phyloP scores from a whole-genome alignment of 106 monocot species.

The Dioscorea zingiberensis region DNA sequence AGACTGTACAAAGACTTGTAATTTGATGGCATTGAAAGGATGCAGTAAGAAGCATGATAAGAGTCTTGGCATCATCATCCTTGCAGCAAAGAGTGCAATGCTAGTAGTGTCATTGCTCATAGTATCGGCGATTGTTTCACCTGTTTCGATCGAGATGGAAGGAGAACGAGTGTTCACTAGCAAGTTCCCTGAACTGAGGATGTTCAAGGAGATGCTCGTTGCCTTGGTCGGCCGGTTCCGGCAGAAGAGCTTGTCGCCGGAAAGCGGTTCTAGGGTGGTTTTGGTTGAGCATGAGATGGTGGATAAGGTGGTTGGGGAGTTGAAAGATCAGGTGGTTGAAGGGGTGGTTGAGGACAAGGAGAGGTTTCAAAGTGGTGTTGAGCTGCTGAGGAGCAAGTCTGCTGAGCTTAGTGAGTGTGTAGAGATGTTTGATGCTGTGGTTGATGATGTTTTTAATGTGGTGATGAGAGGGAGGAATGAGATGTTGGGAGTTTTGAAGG shows the following conservation, averaged over 20 bases:
- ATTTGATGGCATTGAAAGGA: background rate
- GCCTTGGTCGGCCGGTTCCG: conserved; percentile 13
- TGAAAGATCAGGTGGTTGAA: conserved; percentile 16
- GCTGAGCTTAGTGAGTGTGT: conserved; percentile 35
- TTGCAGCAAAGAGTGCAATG: conserved; percentile 37
- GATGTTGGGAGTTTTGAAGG: conserved; percentile 29
- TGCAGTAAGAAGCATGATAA: conserved; percentile 6
- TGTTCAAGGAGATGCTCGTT: conserved; percentile 17
- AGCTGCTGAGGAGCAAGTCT: conserved; percentile 36
- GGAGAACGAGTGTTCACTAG: background rate
- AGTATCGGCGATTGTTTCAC: conserved; percentile 27
- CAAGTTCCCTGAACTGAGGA: conserved; percentile 20
- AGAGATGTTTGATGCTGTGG: conserved; percentile 39
- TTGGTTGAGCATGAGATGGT: conserved; percentile 37
- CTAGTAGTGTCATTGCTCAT: conserved; percentile 27
- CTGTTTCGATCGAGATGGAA: conserved; percentile 13
- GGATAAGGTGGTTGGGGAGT: conserved; percentile 20
- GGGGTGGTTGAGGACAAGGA: conserved; percentile 9
- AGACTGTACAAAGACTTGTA: too few relatives aligned
- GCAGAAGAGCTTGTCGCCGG: conserved; percentile 1
- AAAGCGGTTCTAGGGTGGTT: background rate
- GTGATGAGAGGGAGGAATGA: conserved; percentile 62
- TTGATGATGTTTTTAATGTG: conserved; percentile 54
- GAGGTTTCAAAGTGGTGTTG: conserved; percentile 15
- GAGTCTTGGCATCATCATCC: conserved; percentile 23